These are phyloP conservation scores for Pyrenochaeta sp. DNA, from an alignment of 2,329 filamentous ascomycete genomes.

Conservation along the genomic window DNA sequence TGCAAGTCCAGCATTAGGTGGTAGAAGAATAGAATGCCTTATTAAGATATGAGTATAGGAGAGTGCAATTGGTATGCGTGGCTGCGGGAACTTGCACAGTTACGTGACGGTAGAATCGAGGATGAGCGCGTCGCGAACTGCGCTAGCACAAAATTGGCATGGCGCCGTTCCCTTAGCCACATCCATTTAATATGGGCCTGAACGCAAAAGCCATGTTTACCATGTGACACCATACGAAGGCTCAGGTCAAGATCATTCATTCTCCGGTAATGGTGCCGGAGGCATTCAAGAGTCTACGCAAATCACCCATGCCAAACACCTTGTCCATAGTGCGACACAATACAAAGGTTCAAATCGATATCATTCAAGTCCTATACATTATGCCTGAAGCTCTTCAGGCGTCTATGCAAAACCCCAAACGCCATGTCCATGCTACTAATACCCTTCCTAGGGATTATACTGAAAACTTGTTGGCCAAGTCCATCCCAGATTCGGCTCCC, in stretches of 20 bases:
- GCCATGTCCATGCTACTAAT: too few species aligned
- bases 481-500: too few species aligned
- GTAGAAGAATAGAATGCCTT: slow-evolving; percentile 28
- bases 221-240: too few species aligned
- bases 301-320: too few species aligned
- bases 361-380: not conserved
- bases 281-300: too few species aligned
- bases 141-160: slow-evolving; percentile 23
- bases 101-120: slow-evolving; percentile 25
- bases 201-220: too few species aligned
- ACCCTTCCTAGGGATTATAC: too few species aligned
- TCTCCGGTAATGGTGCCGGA: too few species aligned
- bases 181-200: not conserved
- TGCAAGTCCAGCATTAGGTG: slow-evolving; percentile 18
- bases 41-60: slow-evolving; percentile 19
- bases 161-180: slow-evolving; percentile 2
- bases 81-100: slow-evolving; percentile 34
- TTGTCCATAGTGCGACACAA: too few species aligned
- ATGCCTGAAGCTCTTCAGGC: not conserved
- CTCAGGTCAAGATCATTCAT: too few species aligned
- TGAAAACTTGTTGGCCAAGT: too few species aligned
- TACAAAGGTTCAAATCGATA: too few species aligned
- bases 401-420: slow-evolving; percentile 5
- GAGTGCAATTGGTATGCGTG: slow-evolving; percentile 33
- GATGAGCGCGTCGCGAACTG: slow-evolving; percentile 30